A percentile compares a stretch with the other conserved stretches of the same genome.
Evolutionary conservation across 2,329 filamentous ascomycete species (phyloP).

Genomic region (Chaetomium olivaceum): DNA sequence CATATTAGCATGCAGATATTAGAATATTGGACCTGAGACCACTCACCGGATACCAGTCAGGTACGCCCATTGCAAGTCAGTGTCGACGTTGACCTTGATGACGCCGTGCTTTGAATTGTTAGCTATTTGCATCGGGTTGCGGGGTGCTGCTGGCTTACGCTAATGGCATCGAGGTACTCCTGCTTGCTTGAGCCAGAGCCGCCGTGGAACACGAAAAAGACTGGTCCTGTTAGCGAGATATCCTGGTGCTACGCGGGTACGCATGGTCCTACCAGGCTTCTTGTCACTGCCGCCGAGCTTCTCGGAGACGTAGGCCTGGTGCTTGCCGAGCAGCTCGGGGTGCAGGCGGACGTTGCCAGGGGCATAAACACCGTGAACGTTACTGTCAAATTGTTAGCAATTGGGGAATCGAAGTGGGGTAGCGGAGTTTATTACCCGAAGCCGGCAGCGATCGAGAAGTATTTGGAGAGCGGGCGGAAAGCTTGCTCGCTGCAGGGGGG

Average conservation of each 20-base stretch:
- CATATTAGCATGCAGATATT: not conserved
- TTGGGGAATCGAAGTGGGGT: not conserved
- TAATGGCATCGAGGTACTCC: slow-evolving; percentile 86
- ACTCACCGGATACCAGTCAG: slow-evolving; percentile 72
- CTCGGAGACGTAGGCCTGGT: slow-evolving; percentile 88
- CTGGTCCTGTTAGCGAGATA: slow-evolving; percentile 37
- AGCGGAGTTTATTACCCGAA: slow-evolving; percentile 58
- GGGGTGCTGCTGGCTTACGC: slow-evolving; percentile 11
- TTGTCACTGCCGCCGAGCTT: slow-evolving; percentile 69
- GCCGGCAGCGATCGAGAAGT: slow-evolving; percentile 97
- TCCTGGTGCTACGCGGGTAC: too few species aligned
- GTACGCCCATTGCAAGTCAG: slow-evolving; percentile 96
- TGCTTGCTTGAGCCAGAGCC: slow-evolving; percentile 88
- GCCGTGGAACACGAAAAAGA: slow-evolving; percentile 99
- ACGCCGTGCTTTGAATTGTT: slow-evolving; percentile 59
- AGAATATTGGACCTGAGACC: too few species aligned
- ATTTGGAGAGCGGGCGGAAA: slow-evolving; percentile 81
- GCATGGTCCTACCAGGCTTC: slow-evolving; percentile 64
- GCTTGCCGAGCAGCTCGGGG: slow-evolving; percentile 93
- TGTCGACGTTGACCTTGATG: slow-evolving; percentile 99
- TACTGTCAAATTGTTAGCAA: slow-evolving; percentile 49
- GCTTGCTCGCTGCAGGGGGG: slow-evolving; percentile 51
- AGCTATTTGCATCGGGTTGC: not conserved
- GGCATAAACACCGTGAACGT: slow-evolving; percentile 99
- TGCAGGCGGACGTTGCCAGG: slow-evolving; percentile 90